phyloP scores from a whole-genome alignment of 768 basidiomycete genomes.

The Gymnopilus junonius region DNA sequence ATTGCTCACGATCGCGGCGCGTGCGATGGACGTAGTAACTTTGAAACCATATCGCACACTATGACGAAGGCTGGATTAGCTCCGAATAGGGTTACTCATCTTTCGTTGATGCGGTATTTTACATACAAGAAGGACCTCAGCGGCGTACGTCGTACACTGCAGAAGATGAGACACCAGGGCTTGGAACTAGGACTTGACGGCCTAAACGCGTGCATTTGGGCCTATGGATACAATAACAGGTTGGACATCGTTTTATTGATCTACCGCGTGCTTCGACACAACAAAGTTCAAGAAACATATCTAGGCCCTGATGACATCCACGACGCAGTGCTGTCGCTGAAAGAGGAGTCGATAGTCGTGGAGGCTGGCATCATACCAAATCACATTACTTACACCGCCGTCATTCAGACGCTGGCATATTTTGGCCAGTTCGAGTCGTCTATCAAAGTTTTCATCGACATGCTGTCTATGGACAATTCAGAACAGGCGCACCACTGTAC shows the following conservation, averaged over 20 bases:
- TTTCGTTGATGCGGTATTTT: conserved; percentile 63
- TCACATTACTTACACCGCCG: conserved; percentile 63
- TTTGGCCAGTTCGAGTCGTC: conserved; percentile 65
- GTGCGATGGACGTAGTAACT: conserved; percentile 45
- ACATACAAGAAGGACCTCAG: conserved; percentile 47
- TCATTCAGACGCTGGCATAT: conserved; percentile 75
- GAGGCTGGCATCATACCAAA: conserved; percentile 54
- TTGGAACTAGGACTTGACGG: conserved; percentile 65
- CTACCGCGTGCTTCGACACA: conserved; percentile 67
- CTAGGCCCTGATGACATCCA: conserved; percentile 39
- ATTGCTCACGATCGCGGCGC: conserved; percentile 64
- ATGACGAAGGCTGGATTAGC: conserved; percentile 55
- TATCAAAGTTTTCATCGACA: conserved; percentile 66
- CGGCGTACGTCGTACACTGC: conserved; percentile 59
- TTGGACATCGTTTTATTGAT: conserved; percentile 62
- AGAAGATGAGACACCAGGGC: conserved; percentile 53
- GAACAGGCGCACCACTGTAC: conserved; percentile 37
- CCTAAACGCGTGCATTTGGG: conserved; percentile 73
- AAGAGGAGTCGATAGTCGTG: conserved; percentile 51
- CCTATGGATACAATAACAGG: conserved; percentile 56
- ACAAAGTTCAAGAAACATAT: conserved; percentile 42
- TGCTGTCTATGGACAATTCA: conserved; percentile 54
- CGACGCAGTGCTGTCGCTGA: conserved; percentile 40
- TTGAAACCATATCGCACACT: conserved; percentile 59
- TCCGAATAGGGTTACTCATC: conserved; percentile 66